Conservation (phyloP, 2,329 filamentous ascomycete species). For the Colletotrichum sp. region DNA sequence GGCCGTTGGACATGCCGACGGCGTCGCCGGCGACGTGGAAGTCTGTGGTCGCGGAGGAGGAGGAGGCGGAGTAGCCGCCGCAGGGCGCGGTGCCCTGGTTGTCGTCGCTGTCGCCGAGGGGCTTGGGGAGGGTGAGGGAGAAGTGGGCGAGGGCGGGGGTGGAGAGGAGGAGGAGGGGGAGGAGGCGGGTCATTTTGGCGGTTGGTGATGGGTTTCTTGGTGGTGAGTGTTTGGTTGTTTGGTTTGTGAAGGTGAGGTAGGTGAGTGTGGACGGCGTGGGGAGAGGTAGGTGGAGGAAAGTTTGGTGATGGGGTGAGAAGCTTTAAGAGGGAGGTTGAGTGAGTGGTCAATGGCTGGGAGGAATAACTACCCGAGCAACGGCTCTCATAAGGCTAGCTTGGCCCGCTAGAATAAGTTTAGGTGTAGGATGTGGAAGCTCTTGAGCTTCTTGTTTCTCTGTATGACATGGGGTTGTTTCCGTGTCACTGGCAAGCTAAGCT, state of each 20-base stretch:
- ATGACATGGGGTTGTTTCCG: neutral
- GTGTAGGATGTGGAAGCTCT: neutral
- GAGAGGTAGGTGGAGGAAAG: neutral
- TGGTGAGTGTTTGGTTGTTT: neutral
- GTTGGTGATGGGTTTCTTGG: neutral
- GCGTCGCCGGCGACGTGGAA: slow-evolving; percentile 64
- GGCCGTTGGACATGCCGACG: slow-evolving; percentile 51
- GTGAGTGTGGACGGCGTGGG: neutral
- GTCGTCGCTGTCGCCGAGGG: slow-evolving; percentile 52
- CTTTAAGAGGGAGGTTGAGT: neutral
- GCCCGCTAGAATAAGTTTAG: neutral
- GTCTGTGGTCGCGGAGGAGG: slow-evolving; percentile 43
- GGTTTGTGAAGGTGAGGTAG: neutral
- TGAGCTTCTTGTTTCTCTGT: neutral
- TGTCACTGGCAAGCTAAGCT: neutral
- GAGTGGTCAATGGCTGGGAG: neutral
- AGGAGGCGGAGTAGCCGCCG: slow-evolving; percentile 56
- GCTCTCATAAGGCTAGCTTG: neutral
- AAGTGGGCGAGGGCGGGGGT: slow-evolving; percentile 57
- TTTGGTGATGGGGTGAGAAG: neutral
- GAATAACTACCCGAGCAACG: neutral
- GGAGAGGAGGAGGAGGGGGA: slow-evolving; percentile 42
- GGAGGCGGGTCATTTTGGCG: slow-evolving; percentile 20
- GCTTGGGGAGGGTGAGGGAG: slow-evolving; percentile 49
- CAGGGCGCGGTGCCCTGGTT: slow-evolving; percentile 54